phyloP scores from a whole-genome alignment of 805 yeast species.

The Metschnikowia rubicola region DNA sequence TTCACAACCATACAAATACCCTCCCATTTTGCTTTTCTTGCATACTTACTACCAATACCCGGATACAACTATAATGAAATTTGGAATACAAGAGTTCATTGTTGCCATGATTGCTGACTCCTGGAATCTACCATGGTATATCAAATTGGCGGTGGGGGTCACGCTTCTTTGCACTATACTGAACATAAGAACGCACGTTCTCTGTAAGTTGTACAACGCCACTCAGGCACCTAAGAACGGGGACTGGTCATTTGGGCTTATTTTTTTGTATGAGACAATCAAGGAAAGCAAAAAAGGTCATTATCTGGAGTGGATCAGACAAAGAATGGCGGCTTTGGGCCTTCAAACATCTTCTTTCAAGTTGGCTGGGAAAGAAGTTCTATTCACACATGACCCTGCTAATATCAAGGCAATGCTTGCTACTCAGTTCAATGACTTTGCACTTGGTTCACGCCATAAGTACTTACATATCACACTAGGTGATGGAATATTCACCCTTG shows the following conservation, averaged over 20 bases:
- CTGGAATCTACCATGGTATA: slow-evolving; percentile 1
- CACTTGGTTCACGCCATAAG: slow-evolving; percentile 30
- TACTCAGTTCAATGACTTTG: slow-evolving; percentile 37
- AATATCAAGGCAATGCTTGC: slow-evolving; percentile 37
- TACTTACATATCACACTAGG: slow-evolving; percentile 34
- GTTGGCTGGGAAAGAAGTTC: slow-evolving; percentile 9
- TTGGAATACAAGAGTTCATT: neutral
- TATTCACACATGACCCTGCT: slow-evolving; percentile 32
- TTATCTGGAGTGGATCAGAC: slow-evolving; percentile 8
- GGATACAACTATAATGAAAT: neutral
- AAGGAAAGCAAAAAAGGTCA: slow-evolving; percentile 5
- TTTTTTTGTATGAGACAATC: slow-evolving; percentile 6
- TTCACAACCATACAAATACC: neutral
- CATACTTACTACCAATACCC: neutral
- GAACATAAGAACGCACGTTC: neutral
- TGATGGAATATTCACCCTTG: slow-evolving; percentile 38
- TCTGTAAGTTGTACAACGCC: slow-evolving; percentile 3
- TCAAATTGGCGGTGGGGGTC: neutral
- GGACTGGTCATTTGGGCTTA: slow-evolving; percentile 13
- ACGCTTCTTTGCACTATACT: neutral
- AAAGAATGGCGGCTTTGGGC: slow-evolving; percentile 1
- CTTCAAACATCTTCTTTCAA: slow-evolving; percentile 6
- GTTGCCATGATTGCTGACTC: neutral
- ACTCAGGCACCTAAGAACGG: slow-evolving; percentile 1
- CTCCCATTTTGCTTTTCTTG: neutral